Conservation (phyloP, 352 stramenopile species). For the Phytophthora pinifolia region DNA sequence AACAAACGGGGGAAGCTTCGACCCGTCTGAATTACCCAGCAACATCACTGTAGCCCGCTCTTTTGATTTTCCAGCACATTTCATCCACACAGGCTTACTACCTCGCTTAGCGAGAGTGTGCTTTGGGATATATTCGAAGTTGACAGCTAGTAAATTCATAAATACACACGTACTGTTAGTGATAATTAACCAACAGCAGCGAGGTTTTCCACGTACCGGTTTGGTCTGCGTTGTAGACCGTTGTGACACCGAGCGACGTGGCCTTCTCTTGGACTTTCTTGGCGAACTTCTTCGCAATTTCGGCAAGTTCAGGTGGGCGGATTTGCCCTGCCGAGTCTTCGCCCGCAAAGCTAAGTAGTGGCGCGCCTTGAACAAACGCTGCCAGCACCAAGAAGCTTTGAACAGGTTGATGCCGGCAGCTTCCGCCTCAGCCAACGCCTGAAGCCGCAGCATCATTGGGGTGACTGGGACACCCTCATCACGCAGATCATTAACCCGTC, state of each 20-base stretch:
- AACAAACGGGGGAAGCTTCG: neutral
- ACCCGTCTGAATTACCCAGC: neutral
- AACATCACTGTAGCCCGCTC: constrained; percentile 1
- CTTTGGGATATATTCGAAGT: constrained; percentile 8
- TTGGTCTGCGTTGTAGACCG: constrained; percentile 6
- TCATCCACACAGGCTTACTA: constrained; percentile 5
- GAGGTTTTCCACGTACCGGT: neutral
- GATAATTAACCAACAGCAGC: neutral
- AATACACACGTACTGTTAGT: neutral
- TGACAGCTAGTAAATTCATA: neutral
- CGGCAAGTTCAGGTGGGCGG: neutral
- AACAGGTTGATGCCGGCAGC: neutral
- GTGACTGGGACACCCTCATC: constrained; percentile 3
- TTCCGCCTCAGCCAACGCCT: neutral
- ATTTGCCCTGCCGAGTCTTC: constrained; percentile 7
- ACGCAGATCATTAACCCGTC: neutral
- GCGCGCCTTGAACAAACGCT: neutral
- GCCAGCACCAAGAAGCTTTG: constrained; percentile 4
- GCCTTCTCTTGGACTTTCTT: constrained; percentile 1
- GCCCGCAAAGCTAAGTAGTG: neutral
- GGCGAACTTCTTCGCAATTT: neutral
- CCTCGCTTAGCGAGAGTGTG: neutral
- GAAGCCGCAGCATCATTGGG: neutral
- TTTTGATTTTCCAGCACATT: constrained; percentile 10
- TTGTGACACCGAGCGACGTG: constrained; percentile 1